Base-by-base conservation (phyloP, 108 stramenopile species). In the Aureococcus anophagefferens region DNA sequence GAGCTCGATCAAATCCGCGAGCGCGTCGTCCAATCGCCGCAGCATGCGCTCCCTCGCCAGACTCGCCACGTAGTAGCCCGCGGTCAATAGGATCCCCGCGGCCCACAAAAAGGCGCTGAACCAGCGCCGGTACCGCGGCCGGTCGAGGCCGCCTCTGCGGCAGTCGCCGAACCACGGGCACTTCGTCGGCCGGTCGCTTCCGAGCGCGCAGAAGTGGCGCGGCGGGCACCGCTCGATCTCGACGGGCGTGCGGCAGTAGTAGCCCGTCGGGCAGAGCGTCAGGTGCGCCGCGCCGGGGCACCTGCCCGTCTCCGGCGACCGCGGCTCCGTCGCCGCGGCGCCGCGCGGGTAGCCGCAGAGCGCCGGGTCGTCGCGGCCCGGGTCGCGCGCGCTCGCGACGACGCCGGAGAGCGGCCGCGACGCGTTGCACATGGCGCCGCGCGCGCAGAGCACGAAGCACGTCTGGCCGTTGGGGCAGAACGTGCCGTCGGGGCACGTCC, bases 171-270 rank as follows among this genome's bases (percentile, higher is more conserved):
- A 59, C 51, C 51, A 59, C 21, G 51, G 51, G 51, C 71, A 71
- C 1, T 0, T 0, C 13, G 30, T 14, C 4, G 71, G 62, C 3
- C 4, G 14, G 14, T 59, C 63, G 14, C 70, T 62, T 15, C 70
- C 76, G 16, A 65, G 64, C 64, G 70, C 33, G 65, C 76, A 76
- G 30, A 64, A 70, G 13, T 65, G 17, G 14, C n/a, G 5, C 35
- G 29, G 35, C 4, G 35, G 64, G 64, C 76, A 76, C 29, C 29
- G 25, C 31, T 35, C 33, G 33, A 62, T 36, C 33, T 62, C 69
- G n/a, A 63, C 76, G 32, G 76, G 35, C 31, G 70, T 76, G 18
- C 14, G 17, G 45, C 76, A 76, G 65, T 76, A 76, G 32, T 65
- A 66, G 30, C 76, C 76, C 65, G 64, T 70, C 11, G 70, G 70